Conservation (phyloP, 2,329 filamentous ascomycete species). For the Dactylella cylindrospora region DNA sequence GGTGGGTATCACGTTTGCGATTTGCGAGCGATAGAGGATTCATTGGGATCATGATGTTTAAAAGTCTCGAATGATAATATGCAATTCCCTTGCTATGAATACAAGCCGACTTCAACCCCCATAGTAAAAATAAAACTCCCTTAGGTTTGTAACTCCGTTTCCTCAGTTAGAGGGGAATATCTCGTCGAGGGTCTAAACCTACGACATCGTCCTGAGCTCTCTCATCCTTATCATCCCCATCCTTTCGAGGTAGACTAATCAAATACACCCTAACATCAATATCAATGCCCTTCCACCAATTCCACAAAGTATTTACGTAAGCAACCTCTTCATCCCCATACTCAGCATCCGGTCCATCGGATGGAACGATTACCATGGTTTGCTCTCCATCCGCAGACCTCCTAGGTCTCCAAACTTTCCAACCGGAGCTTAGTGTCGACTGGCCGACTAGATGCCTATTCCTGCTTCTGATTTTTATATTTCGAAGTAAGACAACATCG, state of each 20-base stretch:
- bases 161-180: no score
- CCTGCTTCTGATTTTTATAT: constrained; percentile 44
- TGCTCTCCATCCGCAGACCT: constrained; percentile 16
- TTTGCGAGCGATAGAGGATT: no score
- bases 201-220: no score
- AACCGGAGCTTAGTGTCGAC: constrained; percentile 24
- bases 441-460: constrained; percentile 18
- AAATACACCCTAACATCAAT: constrained; percentile 29
- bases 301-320: constrained; percentile 47
- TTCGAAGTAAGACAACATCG: constrained; percentile 47
- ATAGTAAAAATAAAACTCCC: no score
- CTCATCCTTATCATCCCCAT: no score
- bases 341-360: constrained; percentile 46
- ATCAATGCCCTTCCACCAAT: constrained; percentile 46
- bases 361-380: constrained; percentile 16
- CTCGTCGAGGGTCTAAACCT: no score
- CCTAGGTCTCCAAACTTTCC: constrained; percentile 35
- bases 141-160: no score
- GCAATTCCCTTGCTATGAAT: no score
- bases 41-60: no score
- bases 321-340: constrained; percentile 46
- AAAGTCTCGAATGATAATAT: no score
- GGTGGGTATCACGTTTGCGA: no score
- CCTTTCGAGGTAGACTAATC: constrained; percentile 11
- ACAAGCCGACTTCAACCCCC: no score